Evolutionary conservation across 1,284 basidiomycete species (phyloP), one percentile per base, ranked within the genome.

Genomic region (Nidula niveotomentosa): DNA sequence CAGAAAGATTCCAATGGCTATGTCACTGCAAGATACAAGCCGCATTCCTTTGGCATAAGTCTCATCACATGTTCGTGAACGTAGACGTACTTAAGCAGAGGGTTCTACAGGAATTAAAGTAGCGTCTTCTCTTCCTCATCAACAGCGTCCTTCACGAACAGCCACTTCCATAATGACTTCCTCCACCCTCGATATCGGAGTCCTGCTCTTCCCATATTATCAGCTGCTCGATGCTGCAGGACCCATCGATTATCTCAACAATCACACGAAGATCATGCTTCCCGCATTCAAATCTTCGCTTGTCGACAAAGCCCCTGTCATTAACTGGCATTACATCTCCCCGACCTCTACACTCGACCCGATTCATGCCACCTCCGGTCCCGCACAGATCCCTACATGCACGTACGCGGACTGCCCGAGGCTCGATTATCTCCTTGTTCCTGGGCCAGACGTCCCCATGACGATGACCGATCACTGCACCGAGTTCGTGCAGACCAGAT

Each of bases 171-270:
- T 6, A 30, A 30, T 30, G 30, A 30, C 35, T 50, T 41, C 39
- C 15, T 41, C 39, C 12, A 41, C 39, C 39, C 39, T 41, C 15
- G 15, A 43, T 37, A 54, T 65, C 49, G 63, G 59, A 10, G 54
- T 65, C 23, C 52, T 62, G 17, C 53, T 62, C 12, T 37, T 60
- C 13, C 60, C 62, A 2, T 46, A 13, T 6, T 64, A 57, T 48
- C 66, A 68, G 53, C 60, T 56, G 53, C 62, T 68, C 36, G 64
- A 65, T 43, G 61, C 58, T 8, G 60, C 53, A 17, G 66, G 65
- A 6, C 60, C 65, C 13, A 52, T 63, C 36, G 64, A 67, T 49
- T 66, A 60, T 36, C 34, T 68, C 51, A 60, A 61, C 53, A 62
- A 48, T 35, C 62, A 65, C 45, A 59, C 55, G 1, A 33, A 49